Evolutionary conservation across 805 yeast species (phyloP).

Genomic region (Wickerhamiella parazyma): DNA sequence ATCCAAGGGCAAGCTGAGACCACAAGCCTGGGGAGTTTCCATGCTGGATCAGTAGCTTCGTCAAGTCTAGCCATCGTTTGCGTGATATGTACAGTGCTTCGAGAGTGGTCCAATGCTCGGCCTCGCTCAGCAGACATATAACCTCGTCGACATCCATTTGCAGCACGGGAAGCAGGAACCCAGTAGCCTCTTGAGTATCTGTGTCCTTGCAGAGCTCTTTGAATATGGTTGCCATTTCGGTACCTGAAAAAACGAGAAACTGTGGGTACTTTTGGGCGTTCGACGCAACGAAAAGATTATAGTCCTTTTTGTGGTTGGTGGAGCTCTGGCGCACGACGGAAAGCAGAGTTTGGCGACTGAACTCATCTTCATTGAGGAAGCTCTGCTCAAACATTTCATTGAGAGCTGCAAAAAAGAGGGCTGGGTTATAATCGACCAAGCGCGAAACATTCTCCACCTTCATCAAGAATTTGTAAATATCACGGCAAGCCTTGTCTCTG

Average conservation of each 20-base stretch:
- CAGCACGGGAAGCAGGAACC: slow-evolving; percentile 52
- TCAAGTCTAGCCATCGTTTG: slow-evolving; percentile 9
- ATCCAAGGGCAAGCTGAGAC: neutral
- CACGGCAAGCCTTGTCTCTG: slow-evolving; percentile 27
- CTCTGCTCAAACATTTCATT: slow-evolving; percentile 79
- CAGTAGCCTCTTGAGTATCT: slow-evolving; percentile 41
- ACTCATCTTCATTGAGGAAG: slow-evolving; percentile 43
- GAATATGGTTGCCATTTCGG: slow-evolving; percentile 36
- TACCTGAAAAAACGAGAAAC: slow-evolving; percentile 59
- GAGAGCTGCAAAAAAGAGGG: slow-evolving; percentile 47
- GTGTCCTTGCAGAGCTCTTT: slow-evolving; percentile 33
- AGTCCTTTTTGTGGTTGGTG: slow-evolving; percentile 27
- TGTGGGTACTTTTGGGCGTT: slow-evolving; percentile 79
- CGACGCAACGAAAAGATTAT: slow-evolving; percentile 62
- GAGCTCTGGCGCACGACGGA: slow-evolving; percentile 40
- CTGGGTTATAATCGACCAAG: slow-evolving; percentile 9
- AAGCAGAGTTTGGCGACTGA: slow-evolving; percentile 64
- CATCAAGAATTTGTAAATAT: slow-evolving; percentile 49
- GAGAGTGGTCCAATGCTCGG: slow-evolving; percentile 46
- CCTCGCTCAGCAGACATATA: slow-evolving; percentile 38
- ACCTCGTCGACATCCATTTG: slow-evolving; percentile 43
- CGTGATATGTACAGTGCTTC: slow-evolving; percentile 35
- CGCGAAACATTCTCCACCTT: slow-evolving; percentile 6
- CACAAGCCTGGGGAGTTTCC: neutral
- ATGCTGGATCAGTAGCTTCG: neutral